Evolutionary conservation across 495 filamentous ascomycete genomes (phyloP), one percentile per base, ranked within the genome.

Genomic region (Podospora australis): DNA sequence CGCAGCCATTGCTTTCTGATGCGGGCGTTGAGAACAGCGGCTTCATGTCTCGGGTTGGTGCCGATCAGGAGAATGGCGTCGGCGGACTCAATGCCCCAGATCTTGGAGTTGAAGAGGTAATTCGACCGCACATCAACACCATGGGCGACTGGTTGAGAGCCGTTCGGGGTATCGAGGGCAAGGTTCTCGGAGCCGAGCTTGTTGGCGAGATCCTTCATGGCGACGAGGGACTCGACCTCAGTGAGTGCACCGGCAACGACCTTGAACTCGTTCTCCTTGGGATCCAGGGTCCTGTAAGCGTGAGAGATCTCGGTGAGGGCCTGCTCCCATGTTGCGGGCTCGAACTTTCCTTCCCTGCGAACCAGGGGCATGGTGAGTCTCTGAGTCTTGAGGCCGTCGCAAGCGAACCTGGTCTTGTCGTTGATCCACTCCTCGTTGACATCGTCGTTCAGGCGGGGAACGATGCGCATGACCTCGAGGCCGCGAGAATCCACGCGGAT

Each of bases 381-480:
- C 66, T 98, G 92, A 25, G 90, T 96, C 77, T 84, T 90, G 51
- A 98, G 71, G n/a, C 91, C 92, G 70, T 98, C 92, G 66, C 90
- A 96, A 6, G 92, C 91, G 67, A 97, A 98, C 24, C 92, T 79
- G 19, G 88, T 84, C 74, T 98, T 98, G 73, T 98, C 92, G 62
- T 96, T 91, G 62, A 98, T 96, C 92, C 92, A 98, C 70, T 97
- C 92, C 70, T 98, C 92, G 66, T 98, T 98, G 51, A 98, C 79
- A 62, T 97, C 90, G 56, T 98, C 92, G 63, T 97, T 98, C 41
- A 97, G 77, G 56, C 92, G 78, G 13, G 92, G 92, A 14, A 95
- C 60, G 46, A 98, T 77, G 45, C 94, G 81, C 92, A 97, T 96
- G 29, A 98, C 90, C 68, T 96, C 89, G 57, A 96, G 67, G n/a